phyloP scores from a whole-genome alignment of 1,284 basidiomycete genomes.

The Ustilago esculenta region DNA sequence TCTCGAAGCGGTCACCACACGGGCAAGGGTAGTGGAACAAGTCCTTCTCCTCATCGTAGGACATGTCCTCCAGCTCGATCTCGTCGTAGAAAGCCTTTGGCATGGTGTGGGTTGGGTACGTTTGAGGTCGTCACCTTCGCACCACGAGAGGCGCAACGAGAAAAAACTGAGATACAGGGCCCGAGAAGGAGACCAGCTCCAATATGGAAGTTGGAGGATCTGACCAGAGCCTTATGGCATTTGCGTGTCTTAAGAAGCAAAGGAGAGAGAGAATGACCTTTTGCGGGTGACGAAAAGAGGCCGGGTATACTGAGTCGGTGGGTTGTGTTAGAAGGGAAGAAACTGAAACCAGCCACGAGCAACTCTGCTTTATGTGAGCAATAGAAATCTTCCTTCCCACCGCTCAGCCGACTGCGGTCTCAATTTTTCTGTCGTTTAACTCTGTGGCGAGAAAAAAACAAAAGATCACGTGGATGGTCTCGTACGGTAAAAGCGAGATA shows the following conservation, averaged over 20 bases:
- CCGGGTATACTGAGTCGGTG: constrained; percentile 32
- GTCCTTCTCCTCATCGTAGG: constrained; percentile 63
- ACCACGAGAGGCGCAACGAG: constrained; percentile 3
- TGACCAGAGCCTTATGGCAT: background rate
- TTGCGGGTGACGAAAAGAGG: constrained; percentile 9
- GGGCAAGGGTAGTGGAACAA: constrained; percentile 92
- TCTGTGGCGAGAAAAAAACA: constrained; percentile 2
- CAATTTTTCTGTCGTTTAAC: constrained; percentile 11
- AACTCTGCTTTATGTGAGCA: background rate
- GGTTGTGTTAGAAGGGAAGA: background rate
- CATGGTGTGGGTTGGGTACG: constrained; percentile 13
- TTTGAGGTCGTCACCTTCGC: constrained; percentile 36
- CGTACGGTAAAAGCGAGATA: no score
- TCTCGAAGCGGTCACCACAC: constrained; percentile 98
- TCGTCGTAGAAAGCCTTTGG: constrained; percentile 63
- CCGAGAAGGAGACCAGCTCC: constrained; percentile 26
- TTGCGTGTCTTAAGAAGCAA: background rate
- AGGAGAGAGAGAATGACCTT: constrained; percentile 4
- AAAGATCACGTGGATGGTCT: constrained; percentile 8
- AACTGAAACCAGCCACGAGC: background rate
- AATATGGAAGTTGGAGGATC: no score
- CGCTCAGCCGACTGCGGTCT: constrained; percentile 29
- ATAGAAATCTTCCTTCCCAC: constrained; percentile 3
- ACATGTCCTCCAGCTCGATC: constrained; percentile 67
- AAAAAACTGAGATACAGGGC: background rate